Percentiles rank a stretch among this genome's conserved stretches.
phyloP scores from a whole-genome alignment of 1,139 yeast species.

The Ogataea hybrid region DNA sequence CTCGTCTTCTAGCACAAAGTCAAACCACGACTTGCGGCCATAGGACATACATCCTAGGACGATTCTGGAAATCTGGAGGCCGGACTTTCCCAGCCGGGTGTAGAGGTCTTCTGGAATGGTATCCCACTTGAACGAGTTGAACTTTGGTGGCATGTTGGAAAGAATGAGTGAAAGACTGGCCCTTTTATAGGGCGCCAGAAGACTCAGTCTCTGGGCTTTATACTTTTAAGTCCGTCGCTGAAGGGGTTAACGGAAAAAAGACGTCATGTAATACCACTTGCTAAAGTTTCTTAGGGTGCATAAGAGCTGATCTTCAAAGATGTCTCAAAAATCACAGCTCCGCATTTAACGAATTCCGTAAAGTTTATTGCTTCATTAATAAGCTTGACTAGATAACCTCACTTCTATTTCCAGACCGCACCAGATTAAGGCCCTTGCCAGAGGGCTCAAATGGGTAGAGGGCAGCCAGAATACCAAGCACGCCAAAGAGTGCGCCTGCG shows the following conservation, averaged over 20 bases:
- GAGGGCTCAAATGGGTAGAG: constrained; percentile 45
- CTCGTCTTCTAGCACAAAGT: constrained; percentile 49
- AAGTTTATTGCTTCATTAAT: background rate
- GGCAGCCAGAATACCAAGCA: constrained; percentile 41
- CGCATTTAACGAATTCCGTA: background rate
- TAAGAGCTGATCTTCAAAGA: background rate
- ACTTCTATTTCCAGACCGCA: background rate
- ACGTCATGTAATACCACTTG: background rate
- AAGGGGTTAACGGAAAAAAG: background rate
- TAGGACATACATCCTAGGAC: constrained; percentile 61
- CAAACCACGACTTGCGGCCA: constrained; percentile 48
- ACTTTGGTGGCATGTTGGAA: background rate
- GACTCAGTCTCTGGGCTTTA: background rate
- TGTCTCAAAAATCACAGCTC: too few relatives aligned
- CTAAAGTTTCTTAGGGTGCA: background rate
- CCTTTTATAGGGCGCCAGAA: background rate
- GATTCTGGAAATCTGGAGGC: constrained; percentile 46
- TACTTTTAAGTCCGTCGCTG: background rate
- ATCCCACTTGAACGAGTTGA: constrained; percentile 13
- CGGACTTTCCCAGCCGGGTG: constrained; percentile 22
- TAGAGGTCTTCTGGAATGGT: constrained; percentile 20
- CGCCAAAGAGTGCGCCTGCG: constrained; percentile 54
- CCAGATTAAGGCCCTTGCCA: background rate
- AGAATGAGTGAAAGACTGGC: background rate
- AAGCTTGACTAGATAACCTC: background rate